These are phyloP conservation scores for Henckelia pumila DNA, from an alignment of 257 asterid genomes.

Conservation along the genomic window DNA sequence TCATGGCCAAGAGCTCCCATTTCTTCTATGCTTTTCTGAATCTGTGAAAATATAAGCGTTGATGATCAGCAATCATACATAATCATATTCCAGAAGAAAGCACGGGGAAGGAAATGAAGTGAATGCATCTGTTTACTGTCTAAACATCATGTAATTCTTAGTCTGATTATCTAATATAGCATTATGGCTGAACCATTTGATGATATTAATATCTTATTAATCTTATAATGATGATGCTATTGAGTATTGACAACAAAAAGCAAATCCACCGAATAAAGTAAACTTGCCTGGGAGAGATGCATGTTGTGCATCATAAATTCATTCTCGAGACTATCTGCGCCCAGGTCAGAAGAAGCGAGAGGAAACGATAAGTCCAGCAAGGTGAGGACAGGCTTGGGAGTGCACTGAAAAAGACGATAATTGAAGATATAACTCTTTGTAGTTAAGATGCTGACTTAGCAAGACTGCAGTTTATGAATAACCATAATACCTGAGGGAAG, in stretches of 20 bases:
- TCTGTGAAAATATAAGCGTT: conserved; percentile 38
- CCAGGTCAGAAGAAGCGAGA: conserved; percentile 91
- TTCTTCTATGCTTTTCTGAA: conserved; percentile 72
- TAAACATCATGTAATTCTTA: conserved; percentile 9
- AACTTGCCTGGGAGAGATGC: conserved; percentile 65
- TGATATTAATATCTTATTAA: not conserved
- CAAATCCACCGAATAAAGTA: conserved; percentile 9
- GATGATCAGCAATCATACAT: conserved; percentile 18
- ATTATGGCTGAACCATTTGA: not conserved
- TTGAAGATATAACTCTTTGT: conserved; percentile 21
- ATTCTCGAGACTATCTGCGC: conserved; percentile 90
- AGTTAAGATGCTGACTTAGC: conserved; percentile 17
- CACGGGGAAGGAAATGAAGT: not conserved
- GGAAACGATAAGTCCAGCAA: conserved; percentile 86
- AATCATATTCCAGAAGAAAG: conserved; percentile 1
- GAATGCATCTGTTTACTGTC: conserved; percentile 2
- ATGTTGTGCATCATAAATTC: conserved; percentile 76
- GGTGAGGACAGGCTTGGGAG: conserved; percentile 87
- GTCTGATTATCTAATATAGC: not conserved
- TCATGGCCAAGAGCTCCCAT: conserved; percentile 58
- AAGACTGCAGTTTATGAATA: conserved; percentile 16
- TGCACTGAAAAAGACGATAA: conserved; percentile 45
- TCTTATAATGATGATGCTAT: not conserved
- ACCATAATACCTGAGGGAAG: conserved; percentile 72
- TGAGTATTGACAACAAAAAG: conserved; percentile 15